A percentile compares a stretch with the other conserved stretches of the same genome.
phyloP scores from a whole-genome alignment of 768 basidiomycete species.

The Coprinopsis strossmayeri region DNA sequence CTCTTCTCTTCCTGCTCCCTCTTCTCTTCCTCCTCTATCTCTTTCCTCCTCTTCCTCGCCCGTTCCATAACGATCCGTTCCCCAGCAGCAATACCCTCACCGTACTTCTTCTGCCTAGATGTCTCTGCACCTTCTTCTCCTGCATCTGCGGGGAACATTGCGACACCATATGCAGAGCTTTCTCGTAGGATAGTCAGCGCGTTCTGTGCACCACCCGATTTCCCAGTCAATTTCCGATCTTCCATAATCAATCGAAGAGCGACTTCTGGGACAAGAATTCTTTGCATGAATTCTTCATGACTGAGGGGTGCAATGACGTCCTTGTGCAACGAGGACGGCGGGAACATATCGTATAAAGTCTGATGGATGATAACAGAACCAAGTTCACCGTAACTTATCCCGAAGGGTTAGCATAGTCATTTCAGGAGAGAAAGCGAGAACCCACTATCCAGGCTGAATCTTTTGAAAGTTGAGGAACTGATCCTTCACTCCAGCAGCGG shows the following conservation, averaged over 20 bases:
- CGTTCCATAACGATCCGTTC: conserved; percentile 50
- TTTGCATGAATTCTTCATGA: conserved; percentile 70
- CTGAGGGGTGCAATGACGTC: conserved; percentile 58
- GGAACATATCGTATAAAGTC: conserved; percentile 70
- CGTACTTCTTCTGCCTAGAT: conserved; percentile 16
- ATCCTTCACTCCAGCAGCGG: conserved; percentile 59
- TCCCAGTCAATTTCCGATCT: conserved; percentile 48
- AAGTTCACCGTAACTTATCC: conserved; percentile 73
- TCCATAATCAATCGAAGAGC: conserved; percentile 77
- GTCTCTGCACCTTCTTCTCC: conserved; percentile 26
- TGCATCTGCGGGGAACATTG: conserved; percentile 71
- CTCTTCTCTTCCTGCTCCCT: conserved; percentile 13
- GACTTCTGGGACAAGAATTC: conserved; percentile 86
- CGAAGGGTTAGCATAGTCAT: background rate
- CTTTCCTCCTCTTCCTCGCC: conserved; percentile 43
- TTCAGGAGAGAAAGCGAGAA: conserved; percentile 13
- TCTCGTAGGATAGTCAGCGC: conserved; percentile 55
- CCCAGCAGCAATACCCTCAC: conserved; percentile 35
- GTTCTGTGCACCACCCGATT: conserved; percentile 25
- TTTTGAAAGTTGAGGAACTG: conserved; percentile 79
- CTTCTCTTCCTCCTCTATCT: conserved; percentile 38
- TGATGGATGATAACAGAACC: conserved; percentile 79
- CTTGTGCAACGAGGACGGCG: conserved; percentile 49
- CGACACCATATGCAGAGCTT: conserved; percentile 77
- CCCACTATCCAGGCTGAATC: conserved; percentile 88